Percentiles rank a stretch among this genome's conserved stretches.
These are phyloP conservation scores for Byssoonygena ceratinophila DNA, from an alignment of 2,329 filamentous ascomycete genomes.

Conservation along the genomic window DNA sequence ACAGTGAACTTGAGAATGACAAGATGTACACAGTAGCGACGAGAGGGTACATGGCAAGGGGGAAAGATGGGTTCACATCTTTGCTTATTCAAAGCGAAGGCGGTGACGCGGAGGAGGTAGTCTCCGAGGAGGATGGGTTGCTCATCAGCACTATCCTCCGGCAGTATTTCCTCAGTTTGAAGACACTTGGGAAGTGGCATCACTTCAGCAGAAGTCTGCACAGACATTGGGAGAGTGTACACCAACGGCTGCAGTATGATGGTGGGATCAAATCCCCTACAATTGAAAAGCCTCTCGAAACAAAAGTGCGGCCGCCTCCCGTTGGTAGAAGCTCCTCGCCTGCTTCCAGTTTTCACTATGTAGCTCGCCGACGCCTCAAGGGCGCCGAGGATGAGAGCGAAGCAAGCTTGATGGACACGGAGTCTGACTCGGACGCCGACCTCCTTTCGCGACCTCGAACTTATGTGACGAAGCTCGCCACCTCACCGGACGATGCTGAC, in stretches of 20 bases:
- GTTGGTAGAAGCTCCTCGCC: not conserved
- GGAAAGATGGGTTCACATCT: constrained; percentile 73
- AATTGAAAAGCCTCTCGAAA: not conserved
- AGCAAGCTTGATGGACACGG: constrained; percentile 25
- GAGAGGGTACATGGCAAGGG: constrained; percentile 76
- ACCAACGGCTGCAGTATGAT: constrained; percentile 43
- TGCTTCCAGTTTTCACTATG: constrained; percentile 2
- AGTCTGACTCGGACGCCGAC: constrained; percentile 34
- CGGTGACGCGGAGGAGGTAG: constrained; percentile 63
- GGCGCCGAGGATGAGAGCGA: constrained; percentile 16
- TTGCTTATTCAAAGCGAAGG: constrained; percentile 67
- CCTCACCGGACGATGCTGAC: constrained; percentile 41
- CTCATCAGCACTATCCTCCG: constrained; percentile 76
- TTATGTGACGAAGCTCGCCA: constrained; percentile 31
- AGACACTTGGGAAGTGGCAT: constrained; percentile 70
- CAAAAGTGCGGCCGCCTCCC: not conserved
- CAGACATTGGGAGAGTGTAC: constrained; percentile 56
- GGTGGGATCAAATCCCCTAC: constrained; percentile 4
- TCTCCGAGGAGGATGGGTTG: constrained; percentile 77
- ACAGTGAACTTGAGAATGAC: constrained; percentile 50
- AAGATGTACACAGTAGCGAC: constrained; percentile 65
- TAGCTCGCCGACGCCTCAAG: constrained; percentile 3
- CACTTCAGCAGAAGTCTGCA: constrained; percentile 54
- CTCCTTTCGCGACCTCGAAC: constrained; percentile 30
- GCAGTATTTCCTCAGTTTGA: constrained; percentile 82